These are phyloP conservation scores for Aspergillus nanangensis DNA, from an alignment of 495 filamentous ascomycete genomes.

Conservation along the genomic window DNA sequence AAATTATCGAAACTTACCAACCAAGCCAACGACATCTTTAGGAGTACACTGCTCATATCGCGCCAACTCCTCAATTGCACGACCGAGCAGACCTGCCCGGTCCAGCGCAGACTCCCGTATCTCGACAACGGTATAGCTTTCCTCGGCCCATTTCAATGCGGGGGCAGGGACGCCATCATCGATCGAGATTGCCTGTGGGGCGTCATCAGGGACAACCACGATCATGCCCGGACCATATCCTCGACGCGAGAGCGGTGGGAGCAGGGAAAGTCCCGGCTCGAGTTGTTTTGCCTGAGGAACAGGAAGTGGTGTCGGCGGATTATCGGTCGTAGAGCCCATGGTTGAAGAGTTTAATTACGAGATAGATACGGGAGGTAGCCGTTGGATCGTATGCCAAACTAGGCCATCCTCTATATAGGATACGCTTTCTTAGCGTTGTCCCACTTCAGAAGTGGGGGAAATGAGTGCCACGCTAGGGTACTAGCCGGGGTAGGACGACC, in stretches of 20 bases:
- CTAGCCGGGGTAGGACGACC: too few relatives aligned
- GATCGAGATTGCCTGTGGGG: not conserved
- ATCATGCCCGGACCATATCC: conserved; percentile 45
- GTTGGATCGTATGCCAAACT: too few relatives aligned
- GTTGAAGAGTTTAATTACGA: too few relatives aligned
- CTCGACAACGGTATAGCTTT: conserved; percentile 14
- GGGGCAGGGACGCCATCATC: conserved; percentile 5
- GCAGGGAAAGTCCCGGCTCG: conserved; percentile 13
- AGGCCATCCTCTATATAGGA: too few relatives aligned
- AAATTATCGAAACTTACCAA: conserved; percentile 1
- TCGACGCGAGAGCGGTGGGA: conserved; percentile 43
- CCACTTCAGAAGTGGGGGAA: too few relatives aligned
- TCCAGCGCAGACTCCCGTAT: conserved; percentile 6
- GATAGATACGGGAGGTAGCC: too few relatives aligned
- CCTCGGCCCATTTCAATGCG: conserved; percentile 19
- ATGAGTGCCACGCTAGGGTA: too few relatives aligned
- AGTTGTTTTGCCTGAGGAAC: not conserved
- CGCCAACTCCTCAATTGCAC: not conserved
- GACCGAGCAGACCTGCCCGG: not conserved
- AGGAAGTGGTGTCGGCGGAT: not conserved
- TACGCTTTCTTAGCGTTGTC: too few relatives aligned
- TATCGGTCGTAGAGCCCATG: too few relatives aligned
- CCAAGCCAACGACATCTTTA: not conserved
- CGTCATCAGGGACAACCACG: conserved; percentile 17
- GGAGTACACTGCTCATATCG: not conserved